These are phyloP conservation scores for Fraxinus greggii DNA, from an alignment of 305 asterid species.

Conservation along the genomic window DNA sequence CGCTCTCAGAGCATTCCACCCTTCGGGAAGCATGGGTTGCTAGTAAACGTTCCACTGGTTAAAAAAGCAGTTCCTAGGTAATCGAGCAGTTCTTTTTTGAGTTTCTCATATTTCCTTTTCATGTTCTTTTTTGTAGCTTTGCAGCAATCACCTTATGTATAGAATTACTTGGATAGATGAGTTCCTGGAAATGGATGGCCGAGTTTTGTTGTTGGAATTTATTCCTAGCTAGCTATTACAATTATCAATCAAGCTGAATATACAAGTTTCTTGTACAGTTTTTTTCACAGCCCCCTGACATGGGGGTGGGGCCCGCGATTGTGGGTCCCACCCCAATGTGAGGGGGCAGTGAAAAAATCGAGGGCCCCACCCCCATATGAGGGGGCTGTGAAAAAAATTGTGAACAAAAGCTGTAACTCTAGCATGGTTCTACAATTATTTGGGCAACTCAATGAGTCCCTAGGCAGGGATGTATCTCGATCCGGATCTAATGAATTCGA, in stretches of 20 bases:
- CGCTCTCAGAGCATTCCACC: slow-evolving; percentile 53
- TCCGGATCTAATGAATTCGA: background rate
- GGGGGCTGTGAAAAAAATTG: too few relatives aligned
- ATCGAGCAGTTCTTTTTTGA: background rate
- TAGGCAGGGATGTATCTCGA: background rate
- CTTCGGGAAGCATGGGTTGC: slow-evolving; percentile 35
- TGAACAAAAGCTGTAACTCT: too few relatives aligned
- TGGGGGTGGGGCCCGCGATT: too few relatives aligned
- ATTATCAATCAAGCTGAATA: too few relatives aligned
- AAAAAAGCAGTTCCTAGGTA: slow-evolving; percentile 12
- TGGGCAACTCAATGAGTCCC: background rate
- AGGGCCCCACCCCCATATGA: too few relatives aligned
- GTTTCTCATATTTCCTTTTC: background rate
- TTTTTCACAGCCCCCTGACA: too few relatives aligned
- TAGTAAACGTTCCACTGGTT: slow-evolving; percentile 21
- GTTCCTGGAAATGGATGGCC: background rate
- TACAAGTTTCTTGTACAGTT: too few relatives aligned
- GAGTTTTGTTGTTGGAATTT: background rate
- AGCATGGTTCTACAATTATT: too few relatives aligned
- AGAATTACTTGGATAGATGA: background rate
- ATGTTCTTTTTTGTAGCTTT: background rate
- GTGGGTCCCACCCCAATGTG: too few relatives aligned
- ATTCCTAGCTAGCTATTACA: background rate
- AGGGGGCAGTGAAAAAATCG: too few relatives aligned
- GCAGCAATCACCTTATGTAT: background rate